Base-by-base conservation (phyloP, 2,329 filamentous ascomycete genomes). In the Claviceps monticola region DNA sequence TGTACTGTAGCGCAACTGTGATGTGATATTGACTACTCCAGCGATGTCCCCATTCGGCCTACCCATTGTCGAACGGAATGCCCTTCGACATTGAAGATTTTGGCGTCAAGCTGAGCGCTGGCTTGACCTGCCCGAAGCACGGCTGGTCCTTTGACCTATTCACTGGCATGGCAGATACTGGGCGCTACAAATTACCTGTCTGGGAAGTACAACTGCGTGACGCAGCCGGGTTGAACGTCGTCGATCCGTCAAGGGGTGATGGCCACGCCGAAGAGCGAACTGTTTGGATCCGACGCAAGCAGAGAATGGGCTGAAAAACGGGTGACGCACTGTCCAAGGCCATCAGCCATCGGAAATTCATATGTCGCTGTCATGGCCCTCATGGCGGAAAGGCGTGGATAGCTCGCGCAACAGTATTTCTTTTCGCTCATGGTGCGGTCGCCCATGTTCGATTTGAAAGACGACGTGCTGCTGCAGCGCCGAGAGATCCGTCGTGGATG, bases 21-120 rank as follows among this genome's bases (percentile, higher is more conserved):
- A 34, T 34, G 29, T 34, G 29, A 34, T 34, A 11, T 34, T 34
- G 29, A 34, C 29, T 34, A 6, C 2, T 7, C 8, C 54, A 83
- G 80, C 71, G 74, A 71, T 87, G 83, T 53, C 83, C 83, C 1
- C 83, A 87, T 57, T 79, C 77, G 1, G 76, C 81, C 0, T 86
- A 76, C 53, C 82, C 83, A 0, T 71, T 87, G 1, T 84, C 81
- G 0, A 72, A 76, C 44, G 82, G 79, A 0, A 74, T 66, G 0
- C 70, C 81, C 0, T 86, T 85, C 53, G 83, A 87, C 51, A 86
- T 87, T 58, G 83, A 87, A 57, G 83, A 87, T 54, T 87, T 86
- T 60, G 83, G 83, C 0, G 67, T 84, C 2, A 70, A 74, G 4
- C 62, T 84, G 6, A 83, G 79, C 51, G 73, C 79, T 0, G 83